Conservation (phyloP, 2,329 filamentous ascomycete species). For the Metarhizium guizhouense region DNA sequence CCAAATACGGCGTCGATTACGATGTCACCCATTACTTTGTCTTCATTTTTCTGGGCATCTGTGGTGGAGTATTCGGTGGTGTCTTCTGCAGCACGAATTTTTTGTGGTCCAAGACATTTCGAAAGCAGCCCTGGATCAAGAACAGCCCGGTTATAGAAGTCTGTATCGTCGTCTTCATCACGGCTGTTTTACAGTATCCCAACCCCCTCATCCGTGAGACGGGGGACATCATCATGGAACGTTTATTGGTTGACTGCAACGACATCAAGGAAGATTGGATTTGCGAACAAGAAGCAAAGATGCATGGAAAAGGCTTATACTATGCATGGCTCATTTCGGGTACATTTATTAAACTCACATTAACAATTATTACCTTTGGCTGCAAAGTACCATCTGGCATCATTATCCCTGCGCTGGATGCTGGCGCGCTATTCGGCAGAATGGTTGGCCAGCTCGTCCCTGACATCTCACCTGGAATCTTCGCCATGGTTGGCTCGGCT, state of each 20-base stretch:
- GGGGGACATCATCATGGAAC: conserved; percentile 47
- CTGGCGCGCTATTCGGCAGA: conserved; percentile 48
- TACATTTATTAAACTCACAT: conserved; percentile 42
- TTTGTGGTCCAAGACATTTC: conserved; percentile 46
- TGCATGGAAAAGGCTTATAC: conserved; percentile 28
- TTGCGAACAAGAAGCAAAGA: conserved; percentile 37
- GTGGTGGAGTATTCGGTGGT: conserved; percentile 50
- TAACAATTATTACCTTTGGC: conserved; percentile 50
- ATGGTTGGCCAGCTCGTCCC: conserved; percentile 33
- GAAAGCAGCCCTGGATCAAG: conserved; percentile 42
- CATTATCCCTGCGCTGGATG: conserved; percentile 51
- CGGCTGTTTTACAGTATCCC: conserved; percentile 45
- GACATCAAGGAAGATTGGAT: conserved; percentile 32
- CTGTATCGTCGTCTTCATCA: conserved; percentile 42
- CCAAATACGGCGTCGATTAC: conserved; percentile 48
- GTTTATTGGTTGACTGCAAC: conserved; percentile 46
- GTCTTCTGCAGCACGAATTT: conserved; percentile 50
- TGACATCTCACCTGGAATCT: conserved; percentile 45
- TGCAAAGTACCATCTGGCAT: conserved; percentile 52
- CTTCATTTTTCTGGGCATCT: conserved; percentile 46
- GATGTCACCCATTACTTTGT: conserved; percentile 44
- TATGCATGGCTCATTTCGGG: conserved; percentile 43
- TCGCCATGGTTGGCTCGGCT: conserved; percentile 51
- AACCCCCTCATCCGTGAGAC: conserved; percentile 45
- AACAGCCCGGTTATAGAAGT: conserved; percentile 47